Evolutionary conservation across 306 rosid genomes (phyloP).

Genomic region (Abrus precatorius): DNA sequence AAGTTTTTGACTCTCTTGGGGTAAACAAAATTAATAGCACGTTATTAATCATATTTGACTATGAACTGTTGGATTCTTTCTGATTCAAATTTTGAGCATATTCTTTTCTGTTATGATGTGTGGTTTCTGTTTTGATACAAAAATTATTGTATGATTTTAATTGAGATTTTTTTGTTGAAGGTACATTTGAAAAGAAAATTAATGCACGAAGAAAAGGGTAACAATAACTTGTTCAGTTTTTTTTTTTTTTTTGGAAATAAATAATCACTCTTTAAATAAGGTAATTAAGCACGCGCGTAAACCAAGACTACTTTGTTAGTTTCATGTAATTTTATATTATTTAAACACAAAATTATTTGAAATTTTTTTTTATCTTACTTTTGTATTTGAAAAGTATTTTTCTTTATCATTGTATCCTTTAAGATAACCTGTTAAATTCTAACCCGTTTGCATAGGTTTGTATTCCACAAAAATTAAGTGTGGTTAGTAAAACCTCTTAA

Average conservation of each 20-base stretch:
- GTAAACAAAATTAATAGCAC: slow-evolving; percentile 31
- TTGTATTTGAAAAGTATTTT: no score
- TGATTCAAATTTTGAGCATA: not conserved
- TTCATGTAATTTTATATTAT: no score
- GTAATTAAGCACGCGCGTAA: not conserved
- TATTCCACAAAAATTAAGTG: no score
- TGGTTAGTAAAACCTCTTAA: not conserved
- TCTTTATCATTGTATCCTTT: no score
- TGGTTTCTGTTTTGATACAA: not conserved
- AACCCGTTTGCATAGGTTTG: no score
- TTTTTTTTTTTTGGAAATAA: not conserved
- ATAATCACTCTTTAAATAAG: not conserved
- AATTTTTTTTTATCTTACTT: no score
- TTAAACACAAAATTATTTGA: no score
- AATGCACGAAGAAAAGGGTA: not conserved
- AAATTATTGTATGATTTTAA: not conserved
- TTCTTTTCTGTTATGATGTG: not conserved
- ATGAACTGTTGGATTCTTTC: not conserved
- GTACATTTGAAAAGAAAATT: not conserved
- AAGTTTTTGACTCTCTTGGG: slow-evolving; percentile 40
- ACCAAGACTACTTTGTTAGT: not conserved
- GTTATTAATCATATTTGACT: not conserved
- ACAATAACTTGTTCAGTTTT: not conserved
- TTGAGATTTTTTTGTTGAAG: not conserved
- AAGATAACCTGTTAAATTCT: no score